Conservation (phyloP, 2,329 filamentous ascomycete species). For the Claviceps pusilla region DNA sequence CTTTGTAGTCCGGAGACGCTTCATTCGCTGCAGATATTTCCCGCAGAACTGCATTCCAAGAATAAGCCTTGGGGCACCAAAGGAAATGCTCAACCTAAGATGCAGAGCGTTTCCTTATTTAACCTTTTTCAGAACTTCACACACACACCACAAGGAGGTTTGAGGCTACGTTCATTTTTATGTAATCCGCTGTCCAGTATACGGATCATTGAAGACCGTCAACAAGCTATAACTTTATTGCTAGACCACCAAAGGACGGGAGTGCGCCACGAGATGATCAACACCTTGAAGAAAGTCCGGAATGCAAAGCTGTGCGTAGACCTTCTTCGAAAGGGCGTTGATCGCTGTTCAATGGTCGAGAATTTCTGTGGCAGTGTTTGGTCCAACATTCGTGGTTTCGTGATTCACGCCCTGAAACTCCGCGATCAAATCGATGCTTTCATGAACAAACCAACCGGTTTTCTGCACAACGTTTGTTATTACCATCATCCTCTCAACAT, state of each 20-base stretch:
- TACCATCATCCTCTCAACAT: background rate
- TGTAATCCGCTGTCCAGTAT: conserved; percentile 61
- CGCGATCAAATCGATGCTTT: conserved; percentile 37
- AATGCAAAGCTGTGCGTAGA: conserved; percentile 57
- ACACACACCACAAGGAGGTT: conserved; percentile 64
- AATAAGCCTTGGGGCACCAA: conserved; percentile 52
- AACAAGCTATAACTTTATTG: conserved; percentile 53
- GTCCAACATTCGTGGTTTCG: conserved; percentile 58
- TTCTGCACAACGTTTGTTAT: conserved; percentile 1
- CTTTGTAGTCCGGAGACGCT: conserved; percentile 73
- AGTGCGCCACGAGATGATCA: conserved; percentile 37
- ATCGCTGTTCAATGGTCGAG: conserved; percentile 28
- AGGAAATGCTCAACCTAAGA: conserved; percentile 39
- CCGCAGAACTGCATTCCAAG: conserved; percentile 69
- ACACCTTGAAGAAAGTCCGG: conserved; percentile 53
- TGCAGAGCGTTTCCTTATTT: conserved; percentile 72
- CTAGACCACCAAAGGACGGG: conserved; percentile 51
- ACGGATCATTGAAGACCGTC: conserved; percentile 52
- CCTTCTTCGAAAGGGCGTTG: conserved; percentile 66
- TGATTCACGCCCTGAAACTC: conserved; percentile 54
- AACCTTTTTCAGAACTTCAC: conserved; percentile 65
- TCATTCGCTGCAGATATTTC: conserved; percentile 68
- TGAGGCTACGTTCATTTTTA: conserved; percentile 62
- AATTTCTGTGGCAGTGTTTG: conserved; percentile 55
- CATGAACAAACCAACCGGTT: background rate